These are phyloP conservation scores for Mycena leptocephala DNA, from an alignment of 768 basidiomycete genomes.

Conservation along the genomic window DNA sequence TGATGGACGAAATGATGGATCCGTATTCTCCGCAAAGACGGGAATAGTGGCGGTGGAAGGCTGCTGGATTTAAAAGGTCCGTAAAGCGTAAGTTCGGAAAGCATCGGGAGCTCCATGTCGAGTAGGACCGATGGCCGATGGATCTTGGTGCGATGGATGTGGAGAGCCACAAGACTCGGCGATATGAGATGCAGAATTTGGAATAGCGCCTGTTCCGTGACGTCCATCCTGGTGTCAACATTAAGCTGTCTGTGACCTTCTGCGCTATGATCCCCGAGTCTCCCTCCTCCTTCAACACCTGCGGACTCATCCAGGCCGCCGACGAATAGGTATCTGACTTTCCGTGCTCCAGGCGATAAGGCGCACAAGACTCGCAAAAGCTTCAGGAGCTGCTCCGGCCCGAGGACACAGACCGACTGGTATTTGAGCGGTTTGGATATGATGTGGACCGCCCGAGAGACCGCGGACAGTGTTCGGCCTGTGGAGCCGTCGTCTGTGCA, in stretches of 20 bases:
- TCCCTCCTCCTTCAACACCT: background rate
- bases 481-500: constrained; percentile 15
- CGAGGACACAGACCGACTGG: constrained; percentile 14
- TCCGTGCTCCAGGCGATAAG: constrained; percentile 14
- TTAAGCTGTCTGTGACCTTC: background rate
- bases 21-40: constrained; percentile 8
- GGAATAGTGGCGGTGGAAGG: background rate
- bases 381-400: background rate
- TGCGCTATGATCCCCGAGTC: background rate
- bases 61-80: background rate
- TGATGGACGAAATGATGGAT: constrained; percentile 4
- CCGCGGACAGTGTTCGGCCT: background rate
- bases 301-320: background rate
- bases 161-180: constrained; percentile 9
- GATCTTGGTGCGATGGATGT: constrained; percentile 10
- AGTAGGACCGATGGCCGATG: background rate
- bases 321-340: constrained; percentile 15
- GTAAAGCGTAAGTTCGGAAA: constrained; percentile 12
- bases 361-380: background rate
- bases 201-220: background rate
- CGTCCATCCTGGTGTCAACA: background rate
- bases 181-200: constrained; percentile 11
- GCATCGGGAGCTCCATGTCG: constrained; percentile 12
- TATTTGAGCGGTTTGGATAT: constrained; percentile 23
- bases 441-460: background rate